Conservation (phyloP, 345 rosid species). For the Eucalyptus cloeziana region DNA sequence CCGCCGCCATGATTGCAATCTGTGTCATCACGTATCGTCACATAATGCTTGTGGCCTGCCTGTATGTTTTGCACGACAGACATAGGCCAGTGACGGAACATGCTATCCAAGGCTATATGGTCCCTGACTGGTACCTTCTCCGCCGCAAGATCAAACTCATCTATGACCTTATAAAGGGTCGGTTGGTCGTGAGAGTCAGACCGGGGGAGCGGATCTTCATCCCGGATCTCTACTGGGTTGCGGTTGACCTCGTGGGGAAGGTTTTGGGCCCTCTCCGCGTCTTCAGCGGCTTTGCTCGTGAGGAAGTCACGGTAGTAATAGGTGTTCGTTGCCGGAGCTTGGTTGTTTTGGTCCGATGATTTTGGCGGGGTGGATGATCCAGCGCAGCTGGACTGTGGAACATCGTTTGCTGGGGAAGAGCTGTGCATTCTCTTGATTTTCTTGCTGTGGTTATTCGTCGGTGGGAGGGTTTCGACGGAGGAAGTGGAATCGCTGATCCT, state of each 20-base stretch:
- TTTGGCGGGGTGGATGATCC: neutral
- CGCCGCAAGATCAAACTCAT: neutral
- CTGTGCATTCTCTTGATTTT: neutral
- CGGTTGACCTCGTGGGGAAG: neutral
- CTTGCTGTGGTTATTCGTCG: neutral
- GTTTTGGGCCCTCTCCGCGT: neutral
- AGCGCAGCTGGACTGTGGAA: neutral
- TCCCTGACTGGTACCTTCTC: neutral
- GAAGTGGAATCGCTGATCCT: neutral
- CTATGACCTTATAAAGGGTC: neutral
- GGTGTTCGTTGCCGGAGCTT: neutral
- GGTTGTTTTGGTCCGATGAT: neutral
- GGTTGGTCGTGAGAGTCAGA: neutral
- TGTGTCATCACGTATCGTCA: neutral
- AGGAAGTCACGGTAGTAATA: neutral
- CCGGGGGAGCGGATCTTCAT: neutral
- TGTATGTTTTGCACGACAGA: neutral
- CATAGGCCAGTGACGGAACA: neutral
- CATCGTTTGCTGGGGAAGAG: neutral
- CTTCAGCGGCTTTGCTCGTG: neutral
- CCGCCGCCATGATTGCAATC: neutral
- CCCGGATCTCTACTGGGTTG: neutral
- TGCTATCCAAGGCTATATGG: neutral
- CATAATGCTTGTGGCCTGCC: neutral
- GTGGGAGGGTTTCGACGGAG: neutral